A percentile compares a stretch with the other conserved stretches of the same genome.
These are phyloP conservation scores for Pascua sp. DNA, from an alignment of 1,284 basidiomycete species.

Conservation along the genomic window DNA sequence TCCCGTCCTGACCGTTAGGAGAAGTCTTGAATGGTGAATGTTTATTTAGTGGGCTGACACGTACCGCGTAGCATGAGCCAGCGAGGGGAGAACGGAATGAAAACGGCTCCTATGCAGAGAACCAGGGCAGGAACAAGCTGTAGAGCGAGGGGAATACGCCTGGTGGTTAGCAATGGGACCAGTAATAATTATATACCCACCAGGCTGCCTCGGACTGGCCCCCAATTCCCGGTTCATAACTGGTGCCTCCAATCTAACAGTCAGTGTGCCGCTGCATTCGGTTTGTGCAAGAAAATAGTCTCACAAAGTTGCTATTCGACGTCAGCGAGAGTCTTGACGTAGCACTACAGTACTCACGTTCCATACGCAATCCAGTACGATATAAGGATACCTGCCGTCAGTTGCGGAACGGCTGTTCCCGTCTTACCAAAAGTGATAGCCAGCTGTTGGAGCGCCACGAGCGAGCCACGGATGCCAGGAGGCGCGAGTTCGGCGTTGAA, in stretches of 20 bases:
- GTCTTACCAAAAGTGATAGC: constrained; percentile 64
- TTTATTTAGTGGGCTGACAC: background rate
- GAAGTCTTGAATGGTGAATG: constrained; percentile 39
- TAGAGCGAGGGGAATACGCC: constrained; percentile 65
- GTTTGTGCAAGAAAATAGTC: no score
- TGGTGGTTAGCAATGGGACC: background rate
- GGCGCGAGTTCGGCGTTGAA: constrained; percentile 75
- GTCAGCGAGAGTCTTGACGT: background rate
- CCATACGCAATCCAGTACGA: constrained; percentile 63
- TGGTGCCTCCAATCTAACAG: constrained; percentile 28
- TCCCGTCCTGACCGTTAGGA: constrained; percentile 57
- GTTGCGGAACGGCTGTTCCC: constrained; percentile 32
- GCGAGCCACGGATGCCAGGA: constrained; percentile 73
- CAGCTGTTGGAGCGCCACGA: constrained; percentile 76
- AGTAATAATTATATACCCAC: background rate
- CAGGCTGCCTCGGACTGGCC: constrained; percentile 58
- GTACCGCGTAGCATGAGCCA: constrained; percentile 58
- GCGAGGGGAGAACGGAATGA: constrained; percentile 55
- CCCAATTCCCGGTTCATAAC: background rate
- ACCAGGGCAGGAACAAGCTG: constrained; percentile 59
- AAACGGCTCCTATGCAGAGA: constrained; percentile 35
- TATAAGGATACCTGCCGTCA: constrained; percentile 30
- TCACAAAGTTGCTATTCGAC: no score
- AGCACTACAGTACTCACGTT: constrained; percentile 52
- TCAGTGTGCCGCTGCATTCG: no score